A percentile compares a stretch with the other conserved stretches of the same genome.
Evolutionary conservation across 148 eudicot species (phyloP).

Genomic region (Diospyros kaki): DNA sequence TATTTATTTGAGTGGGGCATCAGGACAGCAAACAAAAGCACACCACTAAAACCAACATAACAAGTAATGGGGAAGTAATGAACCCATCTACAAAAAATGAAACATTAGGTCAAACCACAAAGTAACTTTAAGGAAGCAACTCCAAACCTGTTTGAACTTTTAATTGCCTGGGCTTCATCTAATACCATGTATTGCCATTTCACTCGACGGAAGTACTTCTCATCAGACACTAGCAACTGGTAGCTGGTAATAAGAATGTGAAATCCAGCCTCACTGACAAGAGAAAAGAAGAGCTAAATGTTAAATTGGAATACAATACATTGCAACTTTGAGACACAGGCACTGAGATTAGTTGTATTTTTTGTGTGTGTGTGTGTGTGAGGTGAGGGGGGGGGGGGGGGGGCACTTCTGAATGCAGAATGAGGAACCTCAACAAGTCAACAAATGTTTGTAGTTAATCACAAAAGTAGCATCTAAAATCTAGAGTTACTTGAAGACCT

Average conservation of each 20-base stretch:
- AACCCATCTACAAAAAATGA: background rate
- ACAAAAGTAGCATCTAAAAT: background rate
- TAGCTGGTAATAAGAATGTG: slow-evolving; percentile 98
- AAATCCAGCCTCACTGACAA: slow-evolving; percentile 83
- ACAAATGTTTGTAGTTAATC: background rate
- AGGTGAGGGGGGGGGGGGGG: background rate
- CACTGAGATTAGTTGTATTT: too few relatives aligned
- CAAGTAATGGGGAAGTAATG: background rate
- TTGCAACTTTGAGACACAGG: slow-evolving; percentile 10
- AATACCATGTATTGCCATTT: slow-evolving; percentile 99
- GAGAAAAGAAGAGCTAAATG: slow-evolving; percentile 12
- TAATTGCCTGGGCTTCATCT: slow-evolving; percentile 98
- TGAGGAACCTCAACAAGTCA: background rate
- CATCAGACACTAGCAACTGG: slow-evolving; percentile 89
- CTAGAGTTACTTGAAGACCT: background rate
- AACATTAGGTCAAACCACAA: background rate
- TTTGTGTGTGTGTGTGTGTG: too few relatives aligned
- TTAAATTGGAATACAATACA: slow-evolving; percentile 10
- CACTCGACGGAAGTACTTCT: slow-evolving; percentile 89
- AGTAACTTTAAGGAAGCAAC: slow-evolving; percentile 17
- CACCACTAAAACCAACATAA: background rate
- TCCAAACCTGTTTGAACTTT: slow-evolving; percentile 80
- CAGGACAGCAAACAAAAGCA: background rate
- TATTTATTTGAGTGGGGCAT: background rate
- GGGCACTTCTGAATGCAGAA: background rate